Percentiles rank a stretch among this genome's conserved stretches.
Evolutionary conservation across 2,329 filamentous ascomycete genomes (phyloP).

Genomic region (Chaetomium sp.): DNA sequence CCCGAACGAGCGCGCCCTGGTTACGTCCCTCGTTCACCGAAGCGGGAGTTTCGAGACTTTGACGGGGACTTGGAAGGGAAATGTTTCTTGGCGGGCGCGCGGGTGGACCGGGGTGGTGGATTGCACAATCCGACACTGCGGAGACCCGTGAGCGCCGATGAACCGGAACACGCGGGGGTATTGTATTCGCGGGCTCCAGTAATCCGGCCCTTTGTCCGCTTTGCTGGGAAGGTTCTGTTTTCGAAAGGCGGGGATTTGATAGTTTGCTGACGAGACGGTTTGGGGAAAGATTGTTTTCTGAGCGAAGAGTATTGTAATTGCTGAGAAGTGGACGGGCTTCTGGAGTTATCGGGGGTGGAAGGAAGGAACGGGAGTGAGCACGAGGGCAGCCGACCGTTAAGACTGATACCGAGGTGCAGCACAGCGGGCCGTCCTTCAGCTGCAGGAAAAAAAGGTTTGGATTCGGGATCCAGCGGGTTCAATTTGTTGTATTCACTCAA

Average conservation of each 20-base stretch:
- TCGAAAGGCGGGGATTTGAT: background rate
- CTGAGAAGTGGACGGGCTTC: too few relatives aligned
- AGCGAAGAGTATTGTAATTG: background rate
- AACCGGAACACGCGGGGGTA: background rate
- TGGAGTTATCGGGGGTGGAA: too few relatives aligned
- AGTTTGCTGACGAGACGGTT: background rate
- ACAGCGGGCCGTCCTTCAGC: background rate
- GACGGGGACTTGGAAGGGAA: conserved; percentile 14
- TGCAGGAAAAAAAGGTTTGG: background rate
- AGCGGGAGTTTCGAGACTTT: background rate
- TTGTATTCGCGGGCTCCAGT: background rate
- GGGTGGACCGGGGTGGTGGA: conserved; percentile 5
- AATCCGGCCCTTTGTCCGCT: too few relatives aligned
- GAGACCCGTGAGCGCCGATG: conserved; percentile 14
- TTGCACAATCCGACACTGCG: conserved; percentile 8
- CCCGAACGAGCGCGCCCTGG: background rate
- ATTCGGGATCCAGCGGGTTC: too few relatives aligned
- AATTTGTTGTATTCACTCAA: too few relatives aligned
- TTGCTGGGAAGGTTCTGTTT: background rate
- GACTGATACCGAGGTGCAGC: background rate
- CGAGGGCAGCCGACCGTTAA: background rate
- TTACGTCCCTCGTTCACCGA: background rate
- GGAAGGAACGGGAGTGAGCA: background rate
- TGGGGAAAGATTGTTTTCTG: background rate
- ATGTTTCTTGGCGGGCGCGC: conserved; percentile 15